Evolutionary conservation across 2,329 filamentous ascomycete genomes (phyloP).

Genomic region (Pestalotiopsis fici): DNA sequence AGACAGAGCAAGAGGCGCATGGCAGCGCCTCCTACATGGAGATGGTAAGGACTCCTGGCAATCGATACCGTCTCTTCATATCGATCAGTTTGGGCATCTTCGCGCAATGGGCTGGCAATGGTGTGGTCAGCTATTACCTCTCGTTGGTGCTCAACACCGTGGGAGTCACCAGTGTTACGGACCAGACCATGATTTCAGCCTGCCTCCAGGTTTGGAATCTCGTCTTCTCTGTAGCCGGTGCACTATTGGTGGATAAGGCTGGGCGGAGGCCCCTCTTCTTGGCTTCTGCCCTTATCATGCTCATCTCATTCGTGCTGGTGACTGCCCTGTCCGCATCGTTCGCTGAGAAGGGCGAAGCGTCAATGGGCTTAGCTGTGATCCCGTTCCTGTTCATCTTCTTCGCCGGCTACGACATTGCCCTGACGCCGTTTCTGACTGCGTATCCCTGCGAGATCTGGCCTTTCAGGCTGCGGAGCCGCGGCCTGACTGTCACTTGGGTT

Average conservation of each 20-base stretch:
- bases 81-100: background rate
- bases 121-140: constrained; percentile 3
- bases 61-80: background rate
- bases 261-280: constrained; percentile 44
- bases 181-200: constrained; percentile 14
- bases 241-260: constrained; percentile 10
- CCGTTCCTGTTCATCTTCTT: constrained; percentile 42
- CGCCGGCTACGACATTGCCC: constrained; percentile 36
- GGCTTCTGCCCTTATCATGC: constrained; percentile 41
- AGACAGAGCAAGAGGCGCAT: background rate
- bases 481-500: constrained; percentile 31
- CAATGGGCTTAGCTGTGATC: constrained; percentile 36
- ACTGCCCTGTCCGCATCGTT: constrained; percentile 39
- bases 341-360: constrained; percentile 26
- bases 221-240: constrained; percentile 9
- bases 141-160: background rate
- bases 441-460: constrained; percentile 50
- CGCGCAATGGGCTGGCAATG: constrained; percentile 5
- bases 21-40: background rate
- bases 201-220: constrained; percentile 16
- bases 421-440: constrained; percentile 28
- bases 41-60: background rate
- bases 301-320: constrained; percentile 40
- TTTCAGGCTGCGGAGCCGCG: constrained; percentile 49
- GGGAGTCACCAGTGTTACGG: constrained; percentile 7